Evolutionary conservation across 2,329 filamentous ascomycete species (phyloP), one percentile per base, ranked within the genome.

Genomic region (Penicillium brasilianum): DNA sequence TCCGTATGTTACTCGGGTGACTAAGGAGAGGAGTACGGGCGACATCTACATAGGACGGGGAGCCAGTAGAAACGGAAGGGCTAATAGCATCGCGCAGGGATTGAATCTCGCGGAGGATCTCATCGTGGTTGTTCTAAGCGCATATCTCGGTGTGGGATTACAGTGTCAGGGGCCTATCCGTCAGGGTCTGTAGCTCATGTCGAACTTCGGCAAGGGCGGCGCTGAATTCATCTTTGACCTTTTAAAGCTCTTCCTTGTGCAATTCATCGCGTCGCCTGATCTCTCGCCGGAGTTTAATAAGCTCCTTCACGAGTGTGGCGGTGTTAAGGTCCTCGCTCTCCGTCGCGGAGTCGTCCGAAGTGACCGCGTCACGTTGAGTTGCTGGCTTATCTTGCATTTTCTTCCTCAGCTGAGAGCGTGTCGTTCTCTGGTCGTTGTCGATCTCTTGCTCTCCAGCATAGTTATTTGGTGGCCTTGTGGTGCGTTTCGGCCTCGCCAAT

Each of bases 401-500:
- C 60, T 66, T 66, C 57, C 58, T 69, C 30, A 32, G 61, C 25
- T 65, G 56, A 13, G 61, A 46, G 3, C 63, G 64, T 32, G 59
- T 55, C 6, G 59, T 64, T 28, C 60, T 64, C 44, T 61, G 62
- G 14, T 67, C 34, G 22, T 11, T 66, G 16, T 65, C 64, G 50
- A 63, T 44, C 30, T 69, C 66, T 66, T 69, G 57, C n/a, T 70
- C 65, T 44, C 46, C 50, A 32, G 54, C 61, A 61, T 67, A 66
- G 28, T 60, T 61, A 1, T 55, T 62, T 0, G 61, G 65, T 53
- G 60, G 62, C 61, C 59, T 64, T 32, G 57, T 69, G 30, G 50
- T 57, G 53, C 62, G 63, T 60, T 41, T 70, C 61, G 58, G 67
- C 53, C 67, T 70, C 46, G 28, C 2, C 22, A 68, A 48, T 62